Conservation (phyloP, 352 stramenopile genomes). For the Globisporangium carolinianum region DNA sequence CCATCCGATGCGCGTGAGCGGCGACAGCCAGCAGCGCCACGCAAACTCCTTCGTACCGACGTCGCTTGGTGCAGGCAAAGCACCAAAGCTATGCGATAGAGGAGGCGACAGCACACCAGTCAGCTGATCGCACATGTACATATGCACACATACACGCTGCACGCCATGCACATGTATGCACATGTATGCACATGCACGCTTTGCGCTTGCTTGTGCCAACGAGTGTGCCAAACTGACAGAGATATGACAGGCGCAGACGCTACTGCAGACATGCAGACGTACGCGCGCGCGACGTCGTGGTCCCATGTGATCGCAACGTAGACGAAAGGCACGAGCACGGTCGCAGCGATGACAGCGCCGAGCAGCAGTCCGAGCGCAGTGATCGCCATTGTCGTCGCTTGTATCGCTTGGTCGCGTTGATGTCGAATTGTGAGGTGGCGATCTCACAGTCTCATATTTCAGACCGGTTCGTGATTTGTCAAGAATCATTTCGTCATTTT, state of each 20-base stretch:
- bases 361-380: conserved; percentile 30
- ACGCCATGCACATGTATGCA: not conserved
- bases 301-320: conserved; percentile 77
- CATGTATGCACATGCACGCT: too few species aligned
- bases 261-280: conserved; percentile 3
- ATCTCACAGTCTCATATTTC: too few species aligned
- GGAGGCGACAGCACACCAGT: not conserved
- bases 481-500: not conserved
- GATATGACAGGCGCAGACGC: too few species aligned
- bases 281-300: conserved; percentile 62
- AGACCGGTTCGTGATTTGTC: too few species aligned
- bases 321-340: conserved; percentile 49
- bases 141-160: not conserved
- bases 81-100: conserved; percentile 28
- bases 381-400: not conserved
- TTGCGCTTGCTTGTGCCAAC: too few species aligned
- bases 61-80: conserved; percentile 59
- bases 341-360: conserved; percentile 35
- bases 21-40: conserved; percentile 66
- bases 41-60: conserved; percentile 74
- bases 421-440: not conserved
- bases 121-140: not conserved
- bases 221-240: too few species aligned
- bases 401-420: not conserved
- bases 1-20: conserved; percentile 54